Evolutionary conservation across 179 eudicot species (phyloP).

Genomic region (Gypsophila paniculata): DNA sequence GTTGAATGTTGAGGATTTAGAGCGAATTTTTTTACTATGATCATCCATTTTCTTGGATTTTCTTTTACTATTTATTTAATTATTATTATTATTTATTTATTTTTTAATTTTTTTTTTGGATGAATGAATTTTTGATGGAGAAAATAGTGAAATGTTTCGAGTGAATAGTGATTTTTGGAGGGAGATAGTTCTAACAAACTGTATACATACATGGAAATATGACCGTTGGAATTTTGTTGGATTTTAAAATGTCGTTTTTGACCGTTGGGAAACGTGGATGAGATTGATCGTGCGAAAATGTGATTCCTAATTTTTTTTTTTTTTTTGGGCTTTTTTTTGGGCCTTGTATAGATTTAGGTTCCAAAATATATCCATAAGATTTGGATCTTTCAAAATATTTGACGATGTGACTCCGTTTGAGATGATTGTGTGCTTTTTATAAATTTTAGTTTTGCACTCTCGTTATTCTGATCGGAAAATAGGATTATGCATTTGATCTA

Average conservation of each 20-base stretch:
- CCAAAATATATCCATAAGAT: too few relatives aligned
- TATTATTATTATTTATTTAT: too few relatives aligned
- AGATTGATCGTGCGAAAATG: background rate
- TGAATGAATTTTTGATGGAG: background rate
- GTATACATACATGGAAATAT: background rate
- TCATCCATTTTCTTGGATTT: slow-evolving; percentile 16
- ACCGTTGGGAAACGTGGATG: slow-evolving; percentile 25
- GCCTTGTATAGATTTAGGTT: too few relatives aligned
- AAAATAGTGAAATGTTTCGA: background rate
- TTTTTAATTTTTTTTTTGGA: background rate
- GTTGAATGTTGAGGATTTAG: slow-evolving; percentile 5
- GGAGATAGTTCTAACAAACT: background rate
- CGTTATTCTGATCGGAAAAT: too few relatives aligned
- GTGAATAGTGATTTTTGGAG: slow-evolving; percentile 6
- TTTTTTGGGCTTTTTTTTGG: slow-evolving; percentile 6
- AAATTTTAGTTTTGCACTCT: too few relatives aligned
- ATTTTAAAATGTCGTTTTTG: slow-evolving; percentile 19
- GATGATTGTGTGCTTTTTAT: too few relatives aligned
- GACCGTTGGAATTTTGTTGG: slow-evolving; percentile 27
- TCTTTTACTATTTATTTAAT: too few relatives aligned
- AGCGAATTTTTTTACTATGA: slow-evolving; percentile 1
- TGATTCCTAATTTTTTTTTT: background rate
- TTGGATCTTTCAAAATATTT: too few relatives aligned
- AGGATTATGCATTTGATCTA: too few relatives aligned
- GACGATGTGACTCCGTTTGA: too few relatives aligned